Evolutionary conservation across 2,329 filamentous ascomycete genomes (phyloP).

Genomic region (Leptoxyphium fumago): DNA sequence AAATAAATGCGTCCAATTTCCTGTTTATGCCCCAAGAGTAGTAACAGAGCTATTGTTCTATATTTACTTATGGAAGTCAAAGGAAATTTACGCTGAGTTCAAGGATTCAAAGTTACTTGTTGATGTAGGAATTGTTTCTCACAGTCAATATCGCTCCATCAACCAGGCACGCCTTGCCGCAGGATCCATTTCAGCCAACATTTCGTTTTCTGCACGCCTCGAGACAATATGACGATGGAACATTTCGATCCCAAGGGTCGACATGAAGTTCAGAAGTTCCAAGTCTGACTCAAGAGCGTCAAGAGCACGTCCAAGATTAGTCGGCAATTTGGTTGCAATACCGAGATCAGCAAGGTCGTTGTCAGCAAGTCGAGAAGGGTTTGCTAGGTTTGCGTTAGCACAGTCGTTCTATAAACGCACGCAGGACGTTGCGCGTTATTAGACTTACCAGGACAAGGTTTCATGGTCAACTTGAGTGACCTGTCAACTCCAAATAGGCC

Average conservation of each 20-base stretch:
- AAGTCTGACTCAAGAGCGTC: not conserved
- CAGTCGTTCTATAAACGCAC: no score
- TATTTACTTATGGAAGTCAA: no score
- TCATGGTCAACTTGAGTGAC: not conserved
- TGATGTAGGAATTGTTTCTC: not conserved
- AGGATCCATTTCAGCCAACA: not conserved
- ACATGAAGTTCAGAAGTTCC: not conserved
- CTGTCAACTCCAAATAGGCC: slow-evolving; percentile 42
- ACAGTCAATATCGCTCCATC: not conserved
- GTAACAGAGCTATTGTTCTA: no score
- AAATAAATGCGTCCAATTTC: no score
- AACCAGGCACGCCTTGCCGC: not conserved
- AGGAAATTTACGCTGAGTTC: no score
- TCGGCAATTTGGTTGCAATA: not conserved
- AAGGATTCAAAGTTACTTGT: not conserved
- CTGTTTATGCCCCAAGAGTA: no score
- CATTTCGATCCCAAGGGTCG: not conserved
- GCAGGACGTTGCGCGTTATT: no score
- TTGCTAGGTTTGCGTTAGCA: not conserved
- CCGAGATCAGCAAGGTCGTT: not conserved
- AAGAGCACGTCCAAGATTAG: not conserved
- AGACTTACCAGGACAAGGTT: not conserved
- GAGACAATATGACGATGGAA: not conserved
- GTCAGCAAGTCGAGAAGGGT: not conserved
- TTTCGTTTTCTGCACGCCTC: not conserved